phyloP scores from a whole-genome alignment of 2,329 filamentous ascomycete species.

The Didymella keratinophila region DNA sequence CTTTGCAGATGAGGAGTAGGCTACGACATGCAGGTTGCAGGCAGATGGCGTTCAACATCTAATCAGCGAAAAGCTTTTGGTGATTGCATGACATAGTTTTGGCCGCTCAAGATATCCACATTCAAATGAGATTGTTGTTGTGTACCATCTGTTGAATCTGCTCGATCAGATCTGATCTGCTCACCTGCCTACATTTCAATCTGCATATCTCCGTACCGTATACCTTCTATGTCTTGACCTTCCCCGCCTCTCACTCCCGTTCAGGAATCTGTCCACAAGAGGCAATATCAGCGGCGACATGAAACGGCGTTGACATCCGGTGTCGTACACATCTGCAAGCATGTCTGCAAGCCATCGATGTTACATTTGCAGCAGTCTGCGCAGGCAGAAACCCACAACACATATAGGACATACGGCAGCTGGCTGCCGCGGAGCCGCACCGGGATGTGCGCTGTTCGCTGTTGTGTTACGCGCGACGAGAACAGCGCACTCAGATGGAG shows the following conservation, averaged over 20 bases:
- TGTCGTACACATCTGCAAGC: slow-evolving; percentile 7
- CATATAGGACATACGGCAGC: neutral
- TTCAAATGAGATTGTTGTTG: neutral
- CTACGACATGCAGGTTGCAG: neutral
- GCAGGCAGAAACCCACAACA: neutral
- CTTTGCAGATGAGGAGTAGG: slow-evolving; percentile 25
- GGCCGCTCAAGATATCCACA: neutral
- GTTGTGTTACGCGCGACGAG: slow-evolving; percentile 8
- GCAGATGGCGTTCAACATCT: neutral
- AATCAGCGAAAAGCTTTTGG: neutral
- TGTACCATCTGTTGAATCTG: neutral
- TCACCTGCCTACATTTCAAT: neutral
- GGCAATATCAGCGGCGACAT: slow-evolving; percentile 6
- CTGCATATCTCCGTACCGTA: neutral
- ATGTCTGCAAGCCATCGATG: slow-evolving; percentile 4
- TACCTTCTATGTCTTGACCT: neutral
- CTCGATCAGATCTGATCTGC: neutral
- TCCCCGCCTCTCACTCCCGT: neutral
- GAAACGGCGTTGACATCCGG: slow-evolving; percentile 7
- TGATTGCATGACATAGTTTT: neutral
- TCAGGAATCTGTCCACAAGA: neutral
- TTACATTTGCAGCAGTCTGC: neutral
- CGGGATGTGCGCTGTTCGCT: neutral
- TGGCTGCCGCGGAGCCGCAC: slow-evolving; percentile 3
- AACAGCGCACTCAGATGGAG: neutral